Base-by-base conservation (phyloP, 345 rosid genomes). In the Aethionema arabicum region DNA sequence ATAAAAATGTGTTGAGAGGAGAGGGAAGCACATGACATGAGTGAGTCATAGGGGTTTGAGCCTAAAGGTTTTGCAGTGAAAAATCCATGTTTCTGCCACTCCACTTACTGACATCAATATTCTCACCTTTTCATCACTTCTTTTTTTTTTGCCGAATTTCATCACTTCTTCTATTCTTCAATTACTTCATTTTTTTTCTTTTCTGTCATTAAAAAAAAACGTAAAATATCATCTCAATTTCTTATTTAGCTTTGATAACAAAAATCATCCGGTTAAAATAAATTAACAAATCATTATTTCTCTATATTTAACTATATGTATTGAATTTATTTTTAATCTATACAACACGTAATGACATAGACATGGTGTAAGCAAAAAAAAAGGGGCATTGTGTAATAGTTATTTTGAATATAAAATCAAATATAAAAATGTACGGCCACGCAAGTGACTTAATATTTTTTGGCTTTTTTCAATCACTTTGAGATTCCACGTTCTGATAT, bases 21-120 rank as follows among this genome's bases (percentile, higher is more conserved):
- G 69, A 70, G 69, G 74, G 65, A 63, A 70, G 74, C 69, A 63
- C 74, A 70, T 63, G 74, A 63, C 74, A 70, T 63, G 74, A 63
- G 36, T 14, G 74, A 63, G 36, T 14, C 59, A 63, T 70, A 36
- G 74, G 74, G 54, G 65, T 49, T 50, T 42, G 74, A 70, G 74
- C 74, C 74, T 41, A 43, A 62, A 36, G 49, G 60, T 21, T n/a
- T n/a, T 21, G 27, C 48, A 50, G 65, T 51, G 69, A 50, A 63
- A 63, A 70, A 63, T 69, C 65, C 74, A 70, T 51, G 52, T 53
- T 38, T 56, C 74, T 70, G 74, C 59, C 53, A 56, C 64, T 56
- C 74, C 69, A 70, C 69, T 69, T 48, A 63, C 74, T 70, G 65
- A 63, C 74, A 70, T 43, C 74, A 70, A 21, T 59, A 57, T 64